Evolutionary conservation across 1,139 yeast genomes (phyloP).

Genomic region (Debaryomyces coudertii): DNA sequence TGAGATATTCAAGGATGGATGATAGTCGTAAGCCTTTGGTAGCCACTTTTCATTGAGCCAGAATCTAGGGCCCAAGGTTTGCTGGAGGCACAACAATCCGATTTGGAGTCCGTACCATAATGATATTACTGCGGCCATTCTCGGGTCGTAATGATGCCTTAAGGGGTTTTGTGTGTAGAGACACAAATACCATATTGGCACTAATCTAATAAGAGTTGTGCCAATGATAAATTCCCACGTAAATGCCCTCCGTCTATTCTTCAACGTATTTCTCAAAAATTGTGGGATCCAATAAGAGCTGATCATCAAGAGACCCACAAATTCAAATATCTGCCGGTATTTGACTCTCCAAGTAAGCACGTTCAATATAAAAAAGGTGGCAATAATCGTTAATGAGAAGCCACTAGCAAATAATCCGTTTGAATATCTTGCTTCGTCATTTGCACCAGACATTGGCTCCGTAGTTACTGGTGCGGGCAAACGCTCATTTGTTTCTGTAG

Average conservation of each 20-base stretch:
- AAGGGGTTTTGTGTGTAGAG: conserved; percentile 45
- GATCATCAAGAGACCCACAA: conserved; percentile 48
- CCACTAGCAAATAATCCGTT: conserved; percentile 66
- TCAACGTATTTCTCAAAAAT: conserved; percentile 72
- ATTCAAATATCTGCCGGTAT: conserved; percentile 62
- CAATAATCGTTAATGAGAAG: conserved; percentile 59
- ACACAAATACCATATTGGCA: conserved; percentile 68
- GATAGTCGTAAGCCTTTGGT: conserved; percentile 83
- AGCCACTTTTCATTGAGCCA: conserved; percentile 75
- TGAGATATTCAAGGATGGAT: conserved; percentile 59
- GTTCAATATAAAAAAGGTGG: conserved; percentile 60
- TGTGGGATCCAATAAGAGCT: conserved; percentile 94
- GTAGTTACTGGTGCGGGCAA: conserved; percentile 20
- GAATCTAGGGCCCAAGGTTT: conserved; percentile 75
- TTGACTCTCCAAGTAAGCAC: conserved; percentile 66
- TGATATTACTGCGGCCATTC: conserved; percentile 46
- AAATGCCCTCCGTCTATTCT: conserved; percentile 71
- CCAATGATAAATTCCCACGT: conserved; percentile 73
- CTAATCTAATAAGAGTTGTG: conserved; percentile 60
- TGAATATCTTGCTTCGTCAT: conserved; percentile 60
- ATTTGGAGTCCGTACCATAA: conserved; percentile 64
- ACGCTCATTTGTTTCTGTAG: conserved; percentile 8
- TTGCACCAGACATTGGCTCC: conserved; percentile 16
- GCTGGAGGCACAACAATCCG: conserved; percentile 59
- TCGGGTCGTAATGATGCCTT: conserved; percentile 58